These are phyloP conservation scores for Kodamaea sp. DNA, from an alignment of 1,139 yeast genomes.

Conservation along the genomic window DNA sequence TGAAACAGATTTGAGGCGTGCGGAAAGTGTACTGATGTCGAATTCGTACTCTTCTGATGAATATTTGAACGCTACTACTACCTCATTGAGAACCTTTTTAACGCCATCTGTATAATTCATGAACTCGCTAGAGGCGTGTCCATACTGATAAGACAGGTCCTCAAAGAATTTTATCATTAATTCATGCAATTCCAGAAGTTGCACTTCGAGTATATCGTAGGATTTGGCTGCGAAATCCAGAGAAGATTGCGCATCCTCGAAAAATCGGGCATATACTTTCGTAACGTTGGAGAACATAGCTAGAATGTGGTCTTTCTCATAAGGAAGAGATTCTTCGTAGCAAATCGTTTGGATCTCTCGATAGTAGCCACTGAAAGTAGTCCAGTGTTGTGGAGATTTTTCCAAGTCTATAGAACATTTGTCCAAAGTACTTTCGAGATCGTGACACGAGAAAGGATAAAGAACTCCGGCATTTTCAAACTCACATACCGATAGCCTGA, in stretches of 20 bases:
- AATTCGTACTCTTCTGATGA: not conserved
- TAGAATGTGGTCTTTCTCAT: conserved; percentile 52
- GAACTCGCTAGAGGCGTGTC: conserved; percentile 12
- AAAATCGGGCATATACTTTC: conserved; percentile 23
- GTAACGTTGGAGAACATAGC: conserved; percentile 51
- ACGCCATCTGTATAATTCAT: conserved; percentile 12
- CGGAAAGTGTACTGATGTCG: conserved; percentile 1
- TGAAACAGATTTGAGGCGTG: conserved; percentile 1
- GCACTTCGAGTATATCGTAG: conserved; percentile 5
- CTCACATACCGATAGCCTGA: conserved; percentile 55
- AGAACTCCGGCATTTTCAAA: conserved; percentile 44
- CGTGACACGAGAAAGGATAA: conserved; percentile 36
- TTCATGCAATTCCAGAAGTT: conserved; percentile 6
- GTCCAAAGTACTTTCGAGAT: conserved; percentile 15
- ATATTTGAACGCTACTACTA: not conserved
- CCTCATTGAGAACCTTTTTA: conserved; percentile 11
- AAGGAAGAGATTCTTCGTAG: conserved; percentile 51
- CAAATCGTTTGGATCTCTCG: conserved; percentile 50
- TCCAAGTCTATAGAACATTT: conserved; percentile 45
- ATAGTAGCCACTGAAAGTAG: conserved; percentile 60
- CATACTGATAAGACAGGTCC: conserved; percentile 2
- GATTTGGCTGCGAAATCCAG: conserved; percentile 13
- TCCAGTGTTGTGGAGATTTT: conserved; percentile 56
- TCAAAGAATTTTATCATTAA: conserved; percentile 11
- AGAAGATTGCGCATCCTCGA: conserved; percentile 18